Conservation (phyloP, 495 filamentous ascomycete genomes). For the Friedmanniomyces simplex region DNA sequence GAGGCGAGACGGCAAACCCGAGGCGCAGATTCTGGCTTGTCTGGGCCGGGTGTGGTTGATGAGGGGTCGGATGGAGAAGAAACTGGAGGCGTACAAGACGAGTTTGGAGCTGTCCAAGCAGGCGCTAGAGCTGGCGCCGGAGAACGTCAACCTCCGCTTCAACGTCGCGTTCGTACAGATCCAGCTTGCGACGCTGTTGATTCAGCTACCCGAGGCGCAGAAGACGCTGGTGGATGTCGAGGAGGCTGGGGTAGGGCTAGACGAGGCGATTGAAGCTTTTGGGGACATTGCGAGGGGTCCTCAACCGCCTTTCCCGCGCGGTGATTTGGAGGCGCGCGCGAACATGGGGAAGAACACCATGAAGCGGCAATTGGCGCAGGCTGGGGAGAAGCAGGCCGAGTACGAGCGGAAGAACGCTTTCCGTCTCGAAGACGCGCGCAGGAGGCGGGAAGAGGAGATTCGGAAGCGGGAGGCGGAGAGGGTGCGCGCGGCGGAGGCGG, state of each 20-base stretch:
- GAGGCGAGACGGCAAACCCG: slow-evolving; percentile 51
- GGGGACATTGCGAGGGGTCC: slow-evolving; percentile 69
- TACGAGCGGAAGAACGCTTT: slow-evolving; percentile 89
- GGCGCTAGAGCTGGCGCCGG: slow-evolving; percentile 66
- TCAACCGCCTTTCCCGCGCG: slow-evolving; percentile 80
- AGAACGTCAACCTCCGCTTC: slow-evolving; percentile 85
- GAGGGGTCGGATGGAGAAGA: slow-evolving; percentile 72
- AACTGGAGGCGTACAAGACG: slow-evolving; percentile 67
- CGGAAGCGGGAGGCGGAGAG: slow-evolving; percentile 62
- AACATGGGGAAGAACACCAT: slow-evolving; percentile 95
- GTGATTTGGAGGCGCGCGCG: slow-evolving; percentile 84
- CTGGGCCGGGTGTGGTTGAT: slow-evolving; percentile 90
- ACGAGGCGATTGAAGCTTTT: slow-evolving; percentile 74
- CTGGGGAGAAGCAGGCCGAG: slow-evolving; percentile 70
- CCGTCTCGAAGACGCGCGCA: slow-evolving; percentile 65
- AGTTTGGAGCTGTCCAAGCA: slow-evolving; percentile 79
- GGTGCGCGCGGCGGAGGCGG: slow-evolving; percentile 51
- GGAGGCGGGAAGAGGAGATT: slow-evolving; percentile 65
- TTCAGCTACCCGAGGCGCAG: slow-evolving; percentile 61
- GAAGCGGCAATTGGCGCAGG: slow-evolving; percentile 76
- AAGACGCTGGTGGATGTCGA: slow-evolving; percentile 69
- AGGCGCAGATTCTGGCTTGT: slow-evolving; percentile 76
- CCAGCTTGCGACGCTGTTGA: slow-evolving; percentile 74
- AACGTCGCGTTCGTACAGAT: slow-evolving; percentile 97
- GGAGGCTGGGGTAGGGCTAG: slow-evolving; percentile 70